These are phyloP conservation scores for Apostasia shenzhenica DNA, from an alignment of 106 monocot genomes.

Conservation along the genomic window DNA sequence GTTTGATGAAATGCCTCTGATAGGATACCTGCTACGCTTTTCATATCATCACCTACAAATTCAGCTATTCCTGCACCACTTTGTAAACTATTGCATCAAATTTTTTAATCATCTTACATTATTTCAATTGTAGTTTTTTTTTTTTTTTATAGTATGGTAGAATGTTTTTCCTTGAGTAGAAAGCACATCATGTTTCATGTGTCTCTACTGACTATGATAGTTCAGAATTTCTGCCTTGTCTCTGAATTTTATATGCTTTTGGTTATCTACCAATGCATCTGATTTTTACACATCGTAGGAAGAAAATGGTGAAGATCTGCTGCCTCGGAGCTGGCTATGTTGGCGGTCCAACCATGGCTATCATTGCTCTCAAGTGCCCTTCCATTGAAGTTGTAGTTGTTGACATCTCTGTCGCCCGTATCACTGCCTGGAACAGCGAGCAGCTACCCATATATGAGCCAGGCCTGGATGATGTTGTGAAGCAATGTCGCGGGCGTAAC, in stretches of 20 bases:
- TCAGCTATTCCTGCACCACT: too few species aligned
- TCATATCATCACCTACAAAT: too few species aligned
- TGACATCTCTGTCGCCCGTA: slow-evolving; percentile 13
- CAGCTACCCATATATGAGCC: slow-evolving; percentile 15
- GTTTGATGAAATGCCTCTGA: too few species aligned
- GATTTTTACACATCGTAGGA: background rate
- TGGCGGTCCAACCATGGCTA: slow-evolving; percentile 12
- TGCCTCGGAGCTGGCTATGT: slow-evolving; percentile 17
- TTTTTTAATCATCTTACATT: background rate
- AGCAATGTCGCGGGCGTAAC: slow-evolving; percentile 14
- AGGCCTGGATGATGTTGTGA: slow-evolving; percentile 11
- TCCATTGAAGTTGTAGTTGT: slow-evolving; percentile 11
- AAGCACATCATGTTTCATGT: background rate
- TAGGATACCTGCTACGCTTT: too few species aligned
- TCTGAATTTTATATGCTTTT: too few species aligned
- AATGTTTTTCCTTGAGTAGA: background rate
- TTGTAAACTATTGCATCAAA: background rate
- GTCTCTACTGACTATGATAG: background rate
- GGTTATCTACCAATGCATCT: background rate
- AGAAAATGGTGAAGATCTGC: slow-evolving; percentile 21
- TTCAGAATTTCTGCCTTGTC: too few species aligned
- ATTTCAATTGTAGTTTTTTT: background rate
- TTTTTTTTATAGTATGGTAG: background rate
- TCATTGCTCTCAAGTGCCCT: slow-evolving; percentile 13
- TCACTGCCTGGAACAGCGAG: slow-evolving; percentile 19